Conservation (phyloP, 2,329 filamentous ascomycete genomes). For the Aspergillus uvarum region DNA sequence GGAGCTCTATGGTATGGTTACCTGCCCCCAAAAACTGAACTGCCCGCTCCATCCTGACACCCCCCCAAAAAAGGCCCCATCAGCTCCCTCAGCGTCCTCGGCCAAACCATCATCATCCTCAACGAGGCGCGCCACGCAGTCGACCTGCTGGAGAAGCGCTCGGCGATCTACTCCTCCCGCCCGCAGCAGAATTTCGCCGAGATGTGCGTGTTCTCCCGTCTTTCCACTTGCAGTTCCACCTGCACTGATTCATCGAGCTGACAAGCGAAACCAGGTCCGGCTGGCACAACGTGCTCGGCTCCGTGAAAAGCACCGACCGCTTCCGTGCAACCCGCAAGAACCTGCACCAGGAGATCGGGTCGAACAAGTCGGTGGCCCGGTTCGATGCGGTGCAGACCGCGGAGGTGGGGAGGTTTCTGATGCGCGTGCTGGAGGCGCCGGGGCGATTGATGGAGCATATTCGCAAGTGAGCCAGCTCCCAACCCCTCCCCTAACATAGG, state of each 20-base stretch:
- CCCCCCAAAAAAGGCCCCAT: slow-evolving; percentile 23
- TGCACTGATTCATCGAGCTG: neutral
- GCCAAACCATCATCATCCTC: slow-evolving; percentile 32
- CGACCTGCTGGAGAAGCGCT: slow-evolving; percentile 33
- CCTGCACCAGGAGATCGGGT: slow-evolving; percentile 46
- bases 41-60: too few relatives aligned
- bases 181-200: slow-evolving; percentile 28
- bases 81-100: slow-evolving; percentile 35
- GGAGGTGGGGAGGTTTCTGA: slow-evolving; percentile 46
- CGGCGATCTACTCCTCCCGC: slow-evolving; percentile 24
- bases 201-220: slow-evolving; percentile 27
- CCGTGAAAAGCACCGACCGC: slow-evolving; percentile 34
- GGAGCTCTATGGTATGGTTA: slow-evolving; percentile 31
- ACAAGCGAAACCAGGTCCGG: slow-evolving; percentile 24
- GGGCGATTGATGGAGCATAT: slow-evolving; percentile 43
- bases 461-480: slow-evolving; percentile 18
- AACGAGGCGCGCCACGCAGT: slow-evolving; percentile 29
- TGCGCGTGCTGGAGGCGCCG: slow-evolving; percentile 43
- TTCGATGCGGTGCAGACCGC: slow-evolving; percentile 45
- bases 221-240: too few relatives aligned
- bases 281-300: slow-evolving; percentile 37
- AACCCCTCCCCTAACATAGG: neutral
- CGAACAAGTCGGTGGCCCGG: slow-evolving; percentile 38
- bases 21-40: neutral
- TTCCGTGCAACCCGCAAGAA: slow-evolving; percentile 48